A percentile compares a stretch with the other conserved stretches of the same genome.
These are phyloP conservation scores for Corynespora cassiicola DNA, from an alignment of 2,329 filamentous ascomycete genomes.

Conservation along the genomic window DNA sequence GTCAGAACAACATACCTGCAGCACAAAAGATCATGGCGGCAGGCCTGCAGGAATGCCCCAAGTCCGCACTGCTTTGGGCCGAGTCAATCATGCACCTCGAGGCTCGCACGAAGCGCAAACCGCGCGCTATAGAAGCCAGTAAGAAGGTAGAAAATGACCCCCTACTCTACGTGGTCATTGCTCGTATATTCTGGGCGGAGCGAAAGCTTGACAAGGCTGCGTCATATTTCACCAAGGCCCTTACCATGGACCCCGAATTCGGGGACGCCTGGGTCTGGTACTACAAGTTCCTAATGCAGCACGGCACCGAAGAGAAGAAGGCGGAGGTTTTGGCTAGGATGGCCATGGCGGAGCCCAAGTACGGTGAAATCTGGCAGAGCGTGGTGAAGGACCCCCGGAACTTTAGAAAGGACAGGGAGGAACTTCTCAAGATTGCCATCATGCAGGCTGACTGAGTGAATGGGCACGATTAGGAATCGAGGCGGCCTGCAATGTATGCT, in stretches of 20 bases:
- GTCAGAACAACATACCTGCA: constrained; percentile 81
- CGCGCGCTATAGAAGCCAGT: constrained; percentile 89
- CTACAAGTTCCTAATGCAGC: constrained; percentile 88
- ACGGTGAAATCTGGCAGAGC: constrained; percentile 90
- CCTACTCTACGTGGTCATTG: constrained; percentile 86
- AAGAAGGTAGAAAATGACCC: constrained; percentile 96
- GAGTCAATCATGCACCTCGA: constrained; percentile 97
- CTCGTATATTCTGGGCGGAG: constrained; percentile 95
- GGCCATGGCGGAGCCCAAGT: constrained; percentile 81
- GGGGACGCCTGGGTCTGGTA: constrained; percentile 99
- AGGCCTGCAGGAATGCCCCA: constrained; percentile 89
- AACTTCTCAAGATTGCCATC: constrained; percentile 82
- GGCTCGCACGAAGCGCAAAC: constrained; percentile 87
- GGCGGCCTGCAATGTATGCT: too few relatives aligned
- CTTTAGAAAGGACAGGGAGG: constrained; percentile 75
- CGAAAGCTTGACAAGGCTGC: constrained; percentile 90
- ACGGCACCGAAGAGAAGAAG: constrained; percentile 93
- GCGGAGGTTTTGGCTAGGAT: constrained; percentile 84
- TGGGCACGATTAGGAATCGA: too few relatives aligned
- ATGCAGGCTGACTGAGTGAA: constrained; percentile 54
- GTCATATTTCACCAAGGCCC: constrained; percentile 96
- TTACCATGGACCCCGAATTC: constrained; percentile 82
- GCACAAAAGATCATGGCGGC: constrained; percentile 93
- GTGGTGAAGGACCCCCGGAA: constrained; percentile 87
- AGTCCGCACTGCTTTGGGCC: constrained; percentile 85